Evolutionary conservation across 495 filamentous ascomycete species (phyloP), one percentile per base, ranked within the genome.

Genomic region (Saxophila tyrrhenica): DNA sequence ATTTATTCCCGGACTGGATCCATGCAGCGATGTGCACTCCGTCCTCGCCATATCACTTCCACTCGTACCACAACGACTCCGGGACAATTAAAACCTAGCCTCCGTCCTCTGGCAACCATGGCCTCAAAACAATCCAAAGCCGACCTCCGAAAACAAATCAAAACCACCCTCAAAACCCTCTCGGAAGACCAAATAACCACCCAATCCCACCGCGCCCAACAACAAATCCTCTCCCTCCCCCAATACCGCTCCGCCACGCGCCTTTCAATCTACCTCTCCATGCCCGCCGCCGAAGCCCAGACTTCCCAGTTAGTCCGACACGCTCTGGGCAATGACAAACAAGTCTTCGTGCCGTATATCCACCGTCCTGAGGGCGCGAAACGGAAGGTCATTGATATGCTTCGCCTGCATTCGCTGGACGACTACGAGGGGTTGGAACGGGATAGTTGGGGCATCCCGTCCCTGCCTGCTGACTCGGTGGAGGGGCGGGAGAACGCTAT

Each of bases 391-490:
- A 97, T 98, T 89, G 88, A 96, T 60, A 96, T 98, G 92, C 76
- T 97, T 1, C 79, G 81, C 48, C 72, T 98, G 54, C 69, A 73
- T 48, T 84, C 82, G 23, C 65, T 84, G 42, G 69, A 72, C 16
- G 92, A 97, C 64, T 96, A 86, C 67, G 79, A 85, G 57, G 75
- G 78, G 9, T 71, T 96, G 25, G 68, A 82, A 52, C 77, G 74
- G 22, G 94, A 98, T 65, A 77, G 72, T 57, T 98, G 92, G 92
- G 92, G 89, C 8, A 98, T 98, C 55, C 92, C 92, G 2, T 86
- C 84, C 23, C 76, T 92, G 51, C 72, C 77, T 51, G 63, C 75
- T 57, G 71, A 77, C 15, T 82, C 83, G 5, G 70, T 90, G 3
- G 67, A 71, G 8, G 66, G 72, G 50, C 75, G 87, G 66, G 76